Evolutionary conservation across 345 rosid genomes (phyloP).

Genomic region (Capsella bursapastoris): DNA sequence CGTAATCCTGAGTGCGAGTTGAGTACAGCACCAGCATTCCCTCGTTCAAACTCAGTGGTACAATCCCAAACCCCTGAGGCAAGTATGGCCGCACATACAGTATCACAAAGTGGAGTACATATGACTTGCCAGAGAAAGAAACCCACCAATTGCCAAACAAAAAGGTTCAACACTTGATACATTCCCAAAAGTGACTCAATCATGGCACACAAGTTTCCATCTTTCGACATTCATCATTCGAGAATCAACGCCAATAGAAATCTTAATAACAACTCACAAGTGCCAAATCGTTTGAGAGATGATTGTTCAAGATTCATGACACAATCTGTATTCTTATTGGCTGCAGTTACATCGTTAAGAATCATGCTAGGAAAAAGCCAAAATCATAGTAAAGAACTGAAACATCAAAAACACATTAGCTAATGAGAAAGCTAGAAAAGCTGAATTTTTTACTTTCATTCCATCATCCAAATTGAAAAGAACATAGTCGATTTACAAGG

Average conservation of each 20-base stretch:
- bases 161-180: slow-evolving; percentile 1
- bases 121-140: slow-evolving; percentile 41
- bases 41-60: slow-evolving; percentile 84
- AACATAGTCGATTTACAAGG: neutral
- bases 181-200: slow-evolving; percentile 4
- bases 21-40: slow-evolving; percentile 64
- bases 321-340: neutral
- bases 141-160: neutral
- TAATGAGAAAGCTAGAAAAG: neutral
- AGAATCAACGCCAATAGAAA: neutral
- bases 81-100: slow-evolving; percentile 85
- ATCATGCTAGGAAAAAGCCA: neutral
- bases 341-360: neutral
- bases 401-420: neutral
- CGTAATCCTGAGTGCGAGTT: neutral
- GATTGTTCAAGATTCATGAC: neutral
- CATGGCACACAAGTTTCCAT: neutral
- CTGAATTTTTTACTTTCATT: neutral
- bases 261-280: neutral
- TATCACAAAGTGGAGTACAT: slow-evolving; percentile 84
- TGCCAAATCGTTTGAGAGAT: neutral
- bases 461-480: slow-evolving; percentile 10
- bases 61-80: slow-evolving; percentile 79
- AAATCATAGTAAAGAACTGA: neutral
- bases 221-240: neutral